phyloP scores from a whole-genome alignment of 352 stramenopile genomes.

The Saprolegnia parasitica region DNA sequence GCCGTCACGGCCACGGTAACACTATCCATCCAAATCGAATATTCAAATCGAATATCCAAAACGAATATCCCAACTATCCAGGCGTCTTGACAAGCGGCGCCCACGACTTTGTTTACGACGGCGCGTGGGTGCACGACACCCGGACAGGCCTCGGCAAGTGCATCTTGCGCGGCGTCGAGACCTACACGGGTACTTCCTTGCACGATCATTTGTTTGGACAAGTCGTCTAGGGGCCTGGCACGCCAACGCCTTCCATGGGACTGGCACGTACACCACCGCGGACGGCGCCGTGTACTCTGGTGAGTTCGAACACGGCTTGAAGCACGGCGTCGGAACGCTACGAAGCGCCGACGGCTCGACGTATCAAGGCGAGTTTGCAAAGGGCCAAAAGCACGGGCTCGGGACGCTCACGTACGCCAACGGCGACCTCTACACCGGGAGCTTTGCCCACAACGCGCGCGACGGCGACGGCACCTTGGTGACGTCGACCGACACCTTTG shows the following conservation, averaged over 20 bases:
- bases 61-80: background rate
- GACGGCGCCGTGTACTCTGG: constrained; percentile 79
- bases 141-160: constrained; percentile 66
- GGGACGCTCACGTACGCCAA: constrained; percentile 48
- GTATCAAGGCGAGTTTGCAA: constrained; percentile 24
- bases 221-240: constrained; percentile 39
- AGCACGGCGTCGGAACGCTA: constrained; percentile 45
- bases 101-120: constrained; percentile 81
- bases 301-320: constrained; percentile 68
- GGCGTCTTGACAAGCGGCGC: constrained; percentile 62
- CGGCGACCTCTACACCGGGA: constrained; percentile 69
- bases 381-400: background rate
- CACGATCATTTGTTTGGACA: background rate
- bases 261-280: constrained; percentile 72
- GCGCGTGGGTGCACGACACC: constrained; percentile 55
- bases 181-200: constrained; percentile 69
- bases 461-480: constrained; percentile 64
- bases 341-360: background rate
- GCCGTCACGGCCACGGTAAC: constrained; percentile 45
- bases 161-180: constrained; percentile 67
- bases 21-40: too few relatives aligned
- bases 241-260: constrained; percentile 69
- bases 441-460: constrained; percentile 44
- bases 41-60: background rate
- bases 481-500: constrained; percentile 54